Evolutionary conservation across 768 basidiomycete species (phyloP), one percentile per base, ranked within the genome.

Genomic region (Naganishia friedmannii): DNA sequence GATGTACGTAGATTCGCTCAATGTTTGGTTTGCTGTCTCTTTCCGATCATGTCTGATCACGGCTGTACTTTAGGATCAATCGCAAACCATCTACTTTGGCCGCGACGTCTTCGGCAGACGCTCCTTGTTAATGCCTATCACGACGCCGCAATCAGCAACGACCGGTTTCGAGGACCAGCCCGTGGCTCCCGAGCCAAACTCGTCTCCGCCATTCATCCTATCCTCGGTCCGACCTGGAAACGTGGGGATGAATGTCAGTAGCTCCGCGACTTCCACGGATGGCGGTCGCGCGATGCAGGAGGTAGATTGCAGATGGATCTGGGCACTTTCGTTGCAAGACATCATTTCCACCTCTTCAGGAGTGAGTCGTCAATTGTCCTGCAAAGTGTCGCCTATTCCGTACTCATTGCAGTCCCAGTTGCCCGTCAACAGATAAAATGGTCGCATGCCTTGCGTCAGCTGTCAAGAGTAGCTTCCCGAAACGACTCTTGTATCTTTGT

Each of bases 61-160:
- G 32, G 28, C 23, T 42, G 66, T 28, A 51, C 42, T 32, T 3
- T 48, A 79, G 77, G 31, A 72, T 5, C 31, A n/a, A 2, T 57
- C 56, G 17, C 63, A 67, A 3, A 78, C 66, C 1, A 23, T 78
- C 3, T 68, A 73, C 39, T 79, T 77, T 66, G 77, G 76, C 42
- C 69, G 77, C 6, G 80, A 81, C 58, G 76, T 76, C 28, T 73
- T 81, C 26, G 74, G 77, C 15, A 74, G 80, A 9, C 75, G 80
- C 7, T 81, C 80, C 0, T 72, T 81, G 0, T 68, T 81, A 2
- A 48, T 75, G 2, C 60, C 74, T 28, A 66, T 67, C 21, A 39
- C 67, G n/a, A 21, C n/a, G 13, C 12, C 48, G 48, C 48, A 3
- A 23, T 3, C 48, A 51, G n/a, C n/a, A 51, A 13, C 48, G 7